Evolutionary conservation across 805 yeast genomes (phyloP), one percentile per base, ranked within the genome.

Genomic region (Candida palmyrensis): DNA sequence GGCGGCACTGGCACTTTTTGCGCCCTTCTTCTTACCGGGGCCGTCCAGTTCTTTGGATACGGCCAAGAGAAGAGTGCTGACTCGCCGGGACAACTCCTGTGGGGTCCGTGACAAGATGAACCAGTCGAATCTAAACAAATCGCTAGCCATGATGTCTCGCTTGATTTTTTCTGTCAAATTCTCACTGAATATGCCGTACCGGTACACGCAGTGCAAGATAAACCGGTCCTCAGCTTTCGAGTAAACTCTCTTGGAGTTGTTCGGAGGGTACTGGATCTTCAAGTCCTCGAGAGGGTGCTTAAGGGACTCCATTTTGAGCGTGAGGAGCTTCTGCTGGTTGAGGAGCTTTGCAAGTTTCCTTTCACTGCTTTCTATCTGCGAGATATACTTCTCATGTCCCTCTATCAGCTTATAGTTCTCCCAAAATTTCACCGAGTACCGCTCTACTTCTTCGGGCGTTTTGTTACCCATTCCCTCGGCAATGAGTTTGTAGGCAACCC

Each of bases 281-380:
- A 84, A 57, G 27, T 80, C 78, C 28, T 77, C 77, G 15, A 82
- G 51, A 1, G 89, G 88, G 37, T 71, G 74, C n/a, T 64, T 62
- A 26, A 68, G 62, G 35, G 66, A 71, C 29, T 66, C 66, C 42
- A 82, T 57, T 44, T 82, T 82, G 20, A 54, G 57, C 2, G 65
- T 66, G 23, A 83, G 58, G 7, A 80, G 57, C 32, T 61, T 66
- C 39, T 78, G 75, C 48, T 83, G 90, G 25, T 66, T 59, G 22
- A 57, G 51, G 15, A 77, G 51, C 42, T 69, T 77, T 28, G 73
- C 77, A 6, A 71, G 55, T 45, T 82, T 82, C 60, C 75, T 77
- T 46, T 82, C 89, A 41, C 87, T 85, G 27, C 74, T 59, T 46
- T 82, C 88, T 40, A 84, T 82, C 40, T 79, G 86, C n/a, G 73